phyloP scores from a whole-genome alignment of 2,329 filamentous ascomycete species.

The Biscogniauxia marginata region DNA sequence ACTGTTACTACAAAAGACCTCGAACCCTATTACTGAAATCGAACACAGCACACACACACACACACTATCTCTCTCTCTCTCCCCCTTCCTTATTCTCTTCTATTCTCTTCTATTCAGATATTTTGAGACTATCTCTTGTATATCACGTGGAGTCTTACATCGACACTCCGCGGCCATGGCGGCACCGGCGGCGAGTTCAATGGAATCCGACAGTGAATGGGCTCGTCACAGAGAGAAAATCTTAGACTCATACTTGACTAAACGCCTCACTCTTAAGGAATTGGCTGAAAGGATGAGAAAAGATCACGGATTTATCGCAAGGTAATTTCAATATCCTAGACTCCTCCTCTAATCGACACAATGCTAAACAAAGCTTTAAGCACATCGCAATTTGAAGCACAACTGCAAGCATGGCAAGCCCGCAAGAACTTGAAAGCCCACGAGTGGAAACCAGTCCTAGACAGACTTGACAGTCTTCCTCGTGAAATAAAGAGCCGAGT shows the following conservation, averaged over 20 bases:
- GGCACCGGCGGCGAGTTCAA: not conserved
- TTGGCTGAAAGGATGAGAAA: not conserved
- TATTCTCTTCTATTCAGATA: not conserved
- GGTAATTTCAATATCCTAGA: too few species aligned
- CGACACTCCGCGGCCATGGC: not conserved
- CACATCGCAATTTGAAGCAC: slow-evolving; percentile 3
- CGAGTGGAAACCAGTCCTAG: slow-evolving; percentile 5
- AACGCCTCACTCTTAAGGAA: not conserved
- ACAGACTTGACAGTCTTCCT: slow-evolving; percentile 6
- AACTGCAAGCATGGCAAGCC: slow-evolving; percentile 5
- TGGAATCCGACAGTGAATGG: not conserved
- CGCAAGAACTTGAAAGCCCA: slow-evolving; percentile 11
- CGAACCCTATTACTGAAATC: not conserved
- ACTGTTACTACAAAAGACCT: not conserved
- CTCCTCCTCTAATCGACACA: too few species aligned
- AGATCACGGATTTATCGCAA: not conserved
- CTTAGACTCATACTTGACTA: not conserved
- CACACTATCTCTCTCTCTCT: not conserved
- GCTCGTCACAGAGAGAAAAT: not conserved
- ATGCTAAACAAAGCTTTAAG: not conserved
- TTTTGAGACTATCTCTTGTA: not conserved
- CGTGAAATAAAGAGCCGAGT: slow-evolving; percentile 5
- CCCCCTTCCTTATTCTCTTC: not conserved
- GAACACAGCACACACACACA: not conserved
- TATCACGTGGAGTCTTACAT: not conserved